A percentile compares a stretch with the other conserved stretches of the same genome.
Conservation (phyloP, 2,329 filamentous ascomycete genomes). For the Graphiopsis chlorocephala region DNA sequence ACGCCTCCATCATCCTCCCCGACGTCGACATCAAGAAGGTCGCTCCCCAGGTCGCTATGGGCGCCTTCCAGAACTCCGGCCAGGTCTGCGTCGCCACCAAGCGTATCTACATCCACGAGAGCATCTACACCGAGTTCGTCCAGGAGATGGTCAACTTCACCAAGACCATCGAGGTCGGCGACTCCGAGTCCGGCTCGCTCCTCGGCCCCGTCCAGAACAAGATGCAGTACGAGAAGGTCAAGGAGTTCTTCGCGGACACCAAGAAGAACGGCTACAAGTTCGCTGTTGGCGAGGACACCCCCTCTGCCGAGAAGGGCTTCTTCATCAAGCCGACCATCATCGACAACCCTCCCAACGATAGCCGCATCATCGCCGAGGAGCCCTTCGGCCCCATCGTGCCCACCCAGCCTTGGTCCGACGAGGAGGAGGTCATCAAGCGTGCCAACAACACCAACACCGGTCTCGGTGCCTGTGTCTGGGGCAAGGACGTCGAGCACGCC, state of each 20-base stretch:
- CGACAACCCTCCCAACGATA: conserved; percentile 43
- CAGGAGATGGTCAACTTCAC: conserved; percentile 47
- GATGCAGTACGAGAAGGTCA: conserved; percentile 55
- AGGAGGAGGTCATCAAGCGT: conserved; percentile 47
- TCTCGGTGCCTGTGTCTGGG: conserved; percentile 55
- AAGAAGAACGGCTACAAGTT: conserved; percentile 48
- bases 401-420: conserved; percentile 44
- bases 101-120: conserved; percentile 57
- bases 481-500: conserved; percentile 49
- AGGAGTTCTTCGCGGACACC: conserved; percentile 38
- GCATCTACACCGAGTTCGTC: conserved; percentile 51
- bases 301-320: conserved; percentile 41
- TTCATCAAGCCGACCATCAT: conserved; percentile 47
- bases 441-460: conserved; percentile 52
- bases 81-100: conserved; percentile 56
- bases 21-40: conserved; percentile 56
- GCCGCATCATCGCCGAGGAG: conserved; percentile 46
- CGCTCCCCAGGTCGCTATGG: conserved; percentile 49
- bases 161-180: conserved; percentile 45
- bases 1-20: conserved; percentile 57
- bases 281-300: conserved; percentile 52
- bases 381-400: conserved; percentile 53
- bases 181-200: conserved; percentile 41
- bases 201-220: conserved; percentile 60
- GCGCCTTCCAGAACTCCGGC: conserved; percentile 58